Evolutionary conservation across 345 rosid species (phyloP).

Genomic region (Acer saccharum): DNA sequence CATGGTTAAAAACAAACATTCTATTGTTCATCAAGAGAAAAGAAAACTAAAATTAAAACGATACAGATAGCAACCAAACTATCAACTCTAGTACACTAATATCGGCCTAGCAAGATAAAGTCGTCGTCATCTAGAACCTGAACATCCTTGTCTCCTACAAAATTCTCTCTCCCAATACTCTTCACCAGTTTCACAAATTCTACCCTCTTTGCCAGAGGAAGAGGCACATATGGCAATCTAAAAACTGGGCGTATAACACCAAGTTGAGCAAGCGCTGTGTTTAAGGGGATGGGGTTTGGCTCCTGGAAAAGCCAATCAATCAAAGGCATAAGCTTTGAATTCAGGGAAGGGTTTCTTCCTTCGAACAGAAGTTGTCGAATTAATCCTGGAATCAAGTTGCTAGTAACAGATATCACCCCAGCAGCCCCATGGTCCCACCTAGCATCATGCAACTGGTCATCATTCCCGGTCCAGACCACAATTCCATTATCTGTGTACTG

Average conservation of each 20-base stretch:
- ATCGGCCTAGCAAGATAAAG: conserved; percentile 65
- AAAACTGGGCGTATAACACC: conserved; percentile 83
- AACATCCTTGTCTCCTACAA: conserved; percentile 77
- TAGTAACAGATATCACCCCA: conserved; percentile 77
- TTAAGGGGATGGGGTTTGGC: conserved; percentile 79
- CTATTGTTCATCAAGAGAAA: too few relatives aligned
- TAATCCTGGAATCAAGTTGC: conserved; percentile 74
- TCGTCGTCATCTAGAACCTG: conserved; percentile 76
- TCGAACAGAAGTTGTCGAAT: conserved; percentile 64
- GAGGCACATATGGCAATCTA: conserved; percentile 81
- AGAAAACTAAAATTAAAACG: too few relatives aligned
- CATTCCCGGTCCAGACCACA: conserved; percentile 88
- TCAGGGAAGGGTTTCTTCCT: conserved; percentile 58
- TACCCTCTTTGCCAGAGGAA: conserved; percentile 57
- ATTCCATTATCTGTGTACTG: conserved; percentile 63
- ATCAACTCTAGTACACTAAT: conserved; percentile 36
- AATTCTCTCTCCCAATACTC: conserved; percentile 67
- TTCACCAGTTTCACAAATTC: conserved; percentile 74
- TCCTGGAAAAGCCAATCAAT: conserved; percentile 80
- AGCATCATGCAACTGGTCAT: conserved; percentile 85
- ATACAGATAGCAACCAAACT: neutral
- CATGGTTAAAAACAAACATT: too few relatives aligned
- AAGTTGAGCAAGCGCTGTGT: conserved; percentile 87
- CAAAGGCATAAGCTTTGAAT: conserved; percentile 67
- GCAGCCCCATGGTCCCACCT: conserved; percentile 73